Evolutionary conservation across 352 stramenopile species (phyloP), one percentile per base, ranked within the genome.

Genomic region (Halophytophthora polymorphica): DNA sequence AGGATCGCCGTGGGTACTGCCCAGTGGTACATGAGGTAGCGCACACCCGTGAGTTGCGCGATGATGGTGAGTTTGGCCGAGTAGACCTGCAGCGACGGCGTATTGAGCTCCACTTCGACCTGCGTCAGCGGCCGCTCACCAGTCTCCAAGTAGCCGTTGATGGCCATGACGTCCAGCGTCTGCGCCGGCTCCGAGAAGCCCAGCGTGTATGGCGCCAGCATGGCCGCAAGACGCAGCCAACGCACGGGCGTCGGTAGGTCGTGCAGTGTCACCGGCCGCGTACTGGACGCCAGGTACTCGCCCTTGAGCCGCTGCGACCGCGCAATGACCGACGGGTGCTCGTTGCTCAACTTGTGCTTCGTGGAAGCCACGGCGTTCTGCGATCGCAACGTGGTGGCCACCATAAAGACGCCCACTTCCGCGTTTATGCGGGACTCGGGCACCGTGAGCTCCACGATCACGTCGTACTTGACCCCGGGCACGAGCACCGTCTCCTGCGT

Each of bases 1-100:
- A 90, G 33, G 52, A 85, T 56, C 7, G 82, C 80, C 0, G 82
- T 92, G 23, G 80, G 60, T 22, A 90, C 48, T 23, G 78, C 73
- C 82, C 83, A 93, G 71, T 93, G 79, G 62, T 93, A 93, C 83
- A 93, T 93, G 50, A 91, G 64, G 41, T 90, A 93, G 17, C 78
- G 80, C 40, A 93, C 64, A 6, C 83, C 83, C 39, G 78, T 79
- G 40, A 93, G 67, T 63, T 93, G 83, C 21, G 83, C 80, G 50
- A 93, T 86, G 48, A 93, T 75, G 51, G 76, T 91, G 33, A 93
- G 72, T 56, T 85, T 84, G 21, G 75, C 80, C 21, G 57, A 61
- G 56, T 88, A 89, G 6, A 91, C 66, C 45, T 93, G 83, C 48
- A 93, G 33, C 49, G 64, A 61, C 1, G 83, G 80, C 17, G 85